Conservation (phyloP, 768 basidiomycete species). For the Hygrocybe punicea region DNA sequence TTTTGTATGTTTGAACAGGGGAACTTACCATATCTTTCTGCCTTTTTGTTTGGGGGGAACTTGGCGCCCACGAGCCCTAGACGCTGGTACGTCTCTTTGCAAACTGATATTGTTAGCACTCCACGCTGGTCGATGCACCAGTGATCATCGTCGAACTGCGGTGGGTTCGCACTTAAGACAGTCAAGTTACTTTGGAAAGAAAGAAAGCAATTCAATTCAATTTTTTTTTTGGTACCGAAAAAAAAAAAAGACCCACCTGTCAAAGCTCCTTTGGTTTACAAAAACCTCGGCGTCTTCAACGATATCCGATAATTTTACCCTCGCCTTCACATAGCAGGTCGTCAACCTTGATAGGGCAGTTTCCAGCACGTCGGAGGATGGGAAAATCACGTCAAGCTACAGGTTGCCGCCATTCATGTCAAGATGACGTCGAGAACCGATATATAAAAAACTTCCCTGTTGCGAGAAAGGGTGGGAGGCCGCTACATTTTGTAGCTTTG, state of each 20-base stretch:
- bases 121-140: conserved; percentile 72
- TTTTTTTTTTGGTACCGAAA: conserved; percentile 16
- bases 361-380: conserved; percentile 42
- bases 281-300: conserved; percentile 34
- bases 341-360: conserved; percentile 39
- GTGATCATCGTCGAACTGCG: conserved; percentile 44
- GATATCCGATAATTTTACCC: conserved; percentile 41
- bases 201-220: conserved; percentile 25
- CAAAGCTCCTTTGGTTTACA: conserved; percentile 1
- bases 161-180: conserved; percentile 32
- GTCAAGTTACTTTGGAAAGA: conserved; percentile 28
- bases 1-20: too few relatives aligned
- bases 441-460: conserved; percentile 51
- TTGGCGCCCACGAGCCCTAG: conserved; percentile 58
- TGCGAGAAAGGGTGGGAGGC: conserved; percentile 50
- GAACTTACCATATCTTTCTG: conserved; percentile 48
- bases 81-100: conserved; percentile 55
- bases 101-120: conserved; percentile 52
- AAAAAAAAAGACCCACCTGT: conserved; percentile 28
- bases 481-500: conserved; percentile 35
- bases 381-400: conserved; percentile 64
- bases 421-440: too few relatives aligned
- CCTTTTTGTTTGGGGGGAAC: conserved; percentile 47
- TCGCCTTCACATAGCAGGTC: conserved; percentile 45
- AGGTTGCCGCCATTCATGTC: not conserved